Evolutionary conservation across 352 stramenopile species (phyloP), one percentile per base, ranked within the genome.

Genomic region (Phytophthora sp.): DNA sequence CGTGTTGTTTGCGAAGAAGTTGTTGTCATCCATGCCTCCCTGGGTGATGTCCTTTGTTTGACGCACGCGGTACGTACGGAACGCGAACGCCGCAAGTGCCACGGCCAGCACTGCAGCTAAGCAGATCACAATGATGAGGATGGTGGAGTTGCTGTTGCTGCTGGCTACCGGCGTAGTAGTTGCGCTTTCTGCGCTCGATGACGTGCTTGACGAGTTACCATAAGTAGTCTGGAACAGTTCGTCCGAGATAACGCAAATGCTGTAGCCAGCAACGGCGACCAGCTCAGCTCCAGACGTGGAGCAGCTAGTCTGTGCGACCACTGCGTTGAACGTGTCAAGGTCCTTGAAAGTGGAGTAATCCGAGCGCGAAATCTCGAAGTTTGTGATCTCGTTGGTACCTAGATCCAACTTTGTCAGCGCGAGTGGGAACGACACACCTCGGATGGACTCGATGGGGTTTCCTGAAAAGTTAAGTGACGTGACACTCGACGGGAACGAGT

Each of bases 331-430:
- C 1, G 39, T 56, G 11, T 77, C 63, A 9, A 89, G 52, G 10
- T 68, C 62, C 62, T 79, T 72, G 37, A 92, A 77, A 0, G 66
- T 88, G 10, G 66, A 64, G 61, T 88, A 79, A 48, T 92, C 84
- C 0, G 79, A 85, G 2, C 76, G 76, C 1, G 74, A 87, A 38
- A 93, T 79, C 51, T 91, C 84, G 27, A 93, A 84, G n/a, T 78
- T 76, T 7, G 60, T 76, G 63, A 93, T 91, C 45, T 74, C 58
- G 31, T 68, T 67, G 1, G 38, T 41, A 24, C 74, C 80, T n/a
- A 93, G 48, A 24, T 82, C 68, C 32, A 91, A 55, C 5, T 70
- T 77, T 3, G 76, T 61, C 13, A 93, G 58, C 1, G 65, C 60
- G 35, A 78, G 62, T 6, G 84, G 82, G 58, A 93, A 90, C 12